Evolutionary conservation across 352 stramenopile genomes (phyloP).

Genomic region (Elongisporangium undulatum): DNA sequence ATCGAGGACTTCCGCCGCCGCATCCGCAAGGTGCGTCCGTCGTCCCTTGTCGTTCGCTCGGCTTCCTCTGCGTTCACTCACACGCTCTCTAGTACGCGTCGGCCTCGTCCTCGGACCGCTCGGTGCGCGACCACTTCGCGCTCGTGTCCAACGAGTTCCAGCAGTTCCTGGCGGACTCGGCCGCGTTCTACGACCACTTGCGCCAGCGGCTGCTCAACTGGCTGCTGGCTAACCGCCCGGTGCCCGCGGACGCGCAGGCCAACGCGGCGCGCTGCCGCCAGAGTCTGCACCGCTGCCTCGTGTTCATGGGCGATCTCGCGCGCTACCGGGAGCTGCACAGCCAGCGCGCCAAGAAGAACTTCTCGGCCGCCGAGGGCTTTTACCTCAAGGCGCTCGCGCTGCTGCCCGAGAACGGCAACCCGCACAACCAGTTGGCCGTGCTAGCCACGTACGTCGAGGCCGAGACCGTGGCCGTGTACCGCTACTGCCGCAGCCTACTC

Average conservation of each 20-base stretch:
- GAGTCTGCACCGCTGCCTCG: conserved; percentile 76
- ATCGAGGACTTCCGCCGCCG: conserved; percentile 87
- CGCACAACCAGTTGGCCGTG: conserved; percentile 84
- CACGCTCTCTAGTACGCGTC: conserved; percentile 42
- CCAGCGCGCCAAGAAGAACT: conserved; percentile 85
- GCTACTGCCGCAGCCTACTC: conserved; percentile 86
- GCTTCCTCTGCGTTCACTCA: neutral
- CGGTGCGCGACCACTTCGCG: conserved; percentile 73
- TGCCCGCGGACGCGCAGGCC: conserved; percentile 10
- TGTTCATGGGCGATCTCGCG: conserved; percentile 78
- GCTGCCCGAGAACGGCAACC: conserved; percentile 76
- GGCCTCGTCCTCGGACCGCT: conserved; percentile 53
- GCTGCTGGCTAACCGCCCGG: conserved; percentile 33
- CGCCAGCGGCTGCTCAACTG: conserved; percentile 43
- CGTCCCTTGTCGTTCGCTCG: conserved; percentile 6
- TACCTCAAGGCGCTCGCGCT: conserved; percentile 71
- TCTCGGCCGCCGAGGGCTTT: conserved; percentile 53
- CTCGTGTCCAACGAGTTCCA: conserved; percentile 73
- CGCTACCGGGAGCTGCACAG: conserved; percentile 82
- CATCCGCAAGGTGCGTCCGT: conserved; percentile 63
- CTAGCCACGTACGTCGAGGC: conserved; percentile 85
- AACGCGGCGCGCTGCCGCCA: conserved; percentile 38
- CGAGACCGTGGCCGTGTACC: conserved; percentile 88
- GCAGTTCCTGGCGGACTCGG: conserved; percentile 52
- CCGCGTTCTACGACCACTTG: conserved; percentile 74